These are phyloP conservation scores for Heteromeles arbutifolia DNA, from an alignment of 306 rosid species.

Conservation along the genomic window DNA sequence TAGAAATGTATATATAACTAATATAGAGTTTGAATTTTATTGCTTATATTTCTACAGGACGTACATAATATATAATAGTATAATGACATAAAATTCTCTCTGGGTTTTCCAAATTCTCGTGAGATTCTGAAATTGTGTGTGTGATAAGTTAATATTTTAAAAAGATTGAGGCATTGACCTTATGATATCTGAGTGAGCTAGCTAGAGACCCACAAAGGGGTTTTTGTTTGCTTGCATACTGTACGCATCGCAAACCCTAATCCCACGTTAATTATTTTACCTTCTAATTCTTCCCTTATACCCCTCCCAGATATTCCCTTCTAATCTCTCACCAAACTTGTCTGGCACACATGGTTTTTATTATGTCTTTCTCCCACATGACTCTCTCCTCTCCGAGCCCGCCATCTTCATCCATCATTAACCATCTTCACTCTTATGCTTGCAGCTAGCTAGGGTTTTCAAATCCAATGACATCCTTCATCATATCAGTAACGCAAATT, in stretches of 20 bases:
- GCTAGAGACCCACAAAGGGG: slow-evolving; percentile 35
- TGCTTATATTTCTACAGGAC: slow-evolving; percentile 27
- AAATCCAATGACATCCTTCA: slow-evolving; percentile 38
- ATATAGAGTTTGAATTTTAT: not conserved
- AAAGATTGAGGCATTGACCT: slow-evolving; percentile 29
- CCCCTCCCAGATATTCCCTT: slow-evolving; percentile 38
- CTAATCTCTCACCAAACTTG: slow-evolving; percentile 37
- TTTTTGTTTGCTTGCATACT: slow-evolving; percentile 40
- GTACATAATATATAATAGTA: not conserved
- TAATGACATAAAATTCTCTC: not conserved
- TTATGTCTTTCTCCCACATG: slow-evolving; percentile 27
- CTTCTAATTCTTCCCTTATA: slow-evolving; percentile 28
- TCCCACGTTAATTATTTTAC: slow-evolving; percentile 19
- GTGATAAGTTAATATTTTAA: not conserved
- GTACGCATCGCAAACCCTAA: slow-evolving; percentile 33
- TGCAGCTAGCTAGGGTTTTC: slow-evolving; percentile 7
- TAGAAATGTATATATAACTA: not conserved
- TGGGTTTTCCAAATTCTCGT: slow-evolving; percentile 24
- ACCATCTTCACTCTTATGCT: slow-evolving; percentile 14
- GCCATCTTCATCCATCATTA: slow-evolving; percentile 16
- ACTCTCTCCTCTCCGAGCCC: not conserved
- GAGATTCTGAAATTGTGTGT: slow-evolving; percentile 14
- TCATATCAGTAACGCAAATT: no score
- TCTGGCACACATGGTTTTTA: slow-evolving; percentile 34
- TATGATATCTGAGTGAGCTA: not conserved